Conservation (phyloP, 495 filamentous ascomycete genomes). For the Niebla homalea region DNA sequence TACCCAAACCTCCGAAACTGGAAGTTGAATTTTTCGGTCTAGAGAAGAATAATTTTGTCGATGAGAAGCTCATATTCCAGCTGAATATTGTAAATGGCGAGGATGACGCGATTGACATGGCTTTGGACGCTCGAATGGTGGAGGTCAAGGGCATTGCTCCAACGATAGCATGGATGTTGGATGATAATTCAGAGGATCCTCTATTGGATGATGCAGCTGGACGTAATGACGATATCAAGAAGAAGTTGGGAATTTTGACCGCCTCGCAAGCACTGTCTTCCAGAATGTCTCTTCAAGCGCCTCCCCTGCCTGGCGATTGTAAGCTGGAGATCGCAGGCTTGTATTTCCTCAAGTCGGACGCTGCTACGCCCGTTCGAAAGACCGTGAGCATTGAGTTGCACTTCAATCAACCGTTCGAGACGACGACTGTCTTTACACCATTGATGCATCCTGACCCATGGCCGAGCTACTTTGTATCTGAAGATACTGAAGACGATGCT, state of each 20-base stretch:
- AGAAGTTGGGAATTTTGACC: conserved; percentile 3
- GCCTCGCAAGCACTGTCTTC: conserved; percentile 24
- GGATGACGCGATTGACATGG: conserved; percentile 59
- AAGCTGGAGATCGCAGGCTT: conserved; percentile 56
- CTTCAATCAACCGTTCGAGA: conserved; percentile 73
- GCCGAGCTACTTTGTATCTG: conserved; percentile 66
- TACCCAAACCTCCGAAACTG: conserved; percentile 88
- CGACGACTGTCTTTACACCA: conserved; percentile 72
- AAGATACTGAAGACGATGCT: conserved; percentile 26
- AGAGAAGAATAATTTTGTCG: conserved; percentile 62
- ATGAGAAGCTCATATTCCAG: conserved; percentile 55
- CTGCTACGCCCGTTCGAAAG: conserved; percentile 72
- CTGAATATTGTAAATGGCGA: conserved; percentile 72
- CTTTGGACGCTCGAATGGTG: conserved; percentile 52
- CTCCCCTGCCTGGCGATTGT: conserved; percentile 43
- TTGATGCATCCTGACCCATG: conserved; percentile 62
- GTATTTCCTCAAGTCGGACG: conserved; percentile 70
- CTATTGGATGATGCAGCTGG: background rate
- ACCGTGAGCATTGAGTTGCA: conserved; percentile 49
- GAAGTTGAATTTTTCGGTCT: conserved; percentile 50
- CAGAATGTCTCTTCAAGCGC: conserved; percentile 33
- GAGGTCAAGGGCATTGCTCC: conserved; percentile 44
- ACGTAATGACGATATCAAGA: background rate
- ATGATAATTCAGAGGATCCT: conserved; percentile 19
- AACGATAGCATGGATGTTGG: conserved; percentile 29